Base-by-base conservation (phyloP, 805 yeast species). In the Lipomyces kockii region DNA sequence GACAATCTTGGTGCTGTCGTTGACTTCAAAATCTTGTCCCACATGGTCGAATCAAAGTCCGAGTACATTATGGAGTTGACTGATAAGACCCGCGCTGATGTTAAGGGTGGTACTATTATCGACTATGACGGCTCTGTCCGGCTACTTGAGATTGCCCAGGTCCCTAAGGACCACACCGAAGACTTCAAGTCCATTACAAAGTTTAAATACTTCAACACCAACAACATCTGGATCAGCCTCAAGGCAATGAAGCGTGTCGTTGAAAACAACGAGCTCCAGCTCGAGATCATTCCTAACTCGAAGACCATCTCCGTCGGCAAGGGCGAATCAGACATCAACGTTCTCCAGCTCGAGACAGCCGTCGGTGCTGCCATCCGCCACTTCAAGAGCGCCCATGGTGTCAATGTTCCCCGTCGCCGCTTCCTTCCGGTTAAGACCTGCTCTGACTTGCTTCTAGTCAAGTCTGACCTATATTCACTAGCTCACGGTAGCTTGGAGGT, bases 1-100 rank as follows among this genome's bases (percentile, higher is more conserved):
- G 99, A 95, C 80, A 95, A 95, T 82, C 85, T 95, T 80, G 99
- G 99, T 76, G 99, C 99, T 61, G 96, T 98, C 34, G 99, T 95
- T 59, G 98, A 95, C 79, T 83, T 91, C 75, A 87, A 89, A 79
- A 92, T 95, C 73, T 85, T 95, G 77, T 87, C 89, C 80, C 97
- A 95, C 83, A 93, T 95, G 97, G 81, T 92, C 72, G 95, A 91
- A 77, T 85, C 97, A 46, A 89, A 89, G 65, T 87, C 97, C 64
- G 98, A 95, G 83, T 95, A 94, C 81, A 88, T 95, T 74, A 95
- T 95, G 99, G 99, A 95, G 83, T 87, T 95, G 80, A 95, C 99
- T 63, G 97, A 94, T 82, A 95, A 95, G 84, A 95, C 99, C 61
- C 89, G 98, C 81, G 99, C 99, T 46, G 99, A 95, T 80, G 99